Evolutionary conservation across 129 eudicot genomes (phyloP).

Genomic region (Centaurea solstitialis): DNA sequence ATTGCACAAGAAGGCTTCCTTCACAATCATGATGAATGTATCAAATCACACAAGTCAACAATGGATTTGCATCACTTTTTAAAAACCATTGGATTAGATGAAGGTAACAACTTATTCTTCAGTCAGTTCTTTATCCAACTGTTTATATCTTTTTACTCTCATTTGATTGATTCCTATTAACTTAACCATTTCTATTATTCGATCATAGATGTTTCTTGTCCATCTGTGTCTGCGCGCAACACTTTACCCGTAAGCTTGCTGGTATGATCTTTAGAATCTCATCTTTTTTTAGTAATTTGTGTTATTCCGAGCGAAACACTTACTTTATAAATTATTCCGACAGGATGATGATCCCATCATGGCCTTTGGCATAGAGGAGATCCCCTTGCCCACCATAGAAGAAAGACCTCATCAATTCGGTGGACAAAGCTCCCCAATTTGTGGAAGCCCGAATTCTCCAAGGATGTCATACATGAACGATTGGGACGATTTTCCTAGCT

Average conservation of each 20-base stretch:
- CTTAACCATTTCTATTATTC: not conserved
- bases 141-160: not conserved
- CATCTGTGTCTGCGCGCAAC: not conserved
- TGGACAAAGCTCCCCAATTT: constrained; percentile 2
- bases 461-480: too few relatives aligned
- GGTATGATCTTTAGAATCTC: not conserved
- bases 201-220: constrained; percentile 13
- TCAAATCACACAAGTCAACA: constrained; percentile 40
- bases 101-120: constrained; percentile 24
- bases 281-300: not conserved
- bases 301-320: not conserved
- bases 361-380: constrained; percentile 44
- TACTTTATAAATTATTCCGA: not conserved
- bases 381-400: constrained; percentile 24
- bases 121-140: not conserved
- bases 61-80: constrained; percentile 42
- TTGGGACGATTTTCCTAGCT: too few relatives aligned
- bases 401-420: not conserved
- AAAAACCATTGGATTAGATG: constrained; percentile 46
- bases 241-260: not conserved
- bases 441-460: too few relatives aligned
- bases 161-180: not conserved
- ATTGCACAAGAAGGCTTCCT: constrained; percentile 51
- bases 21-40: constrained; percentile 67
- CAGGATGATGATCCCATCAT: constrained; percentile 23